phyloP scores from a whole-genome alignment of 2,329 filamentous ascomycete genomes.

The Botrytis porri region DNA sequence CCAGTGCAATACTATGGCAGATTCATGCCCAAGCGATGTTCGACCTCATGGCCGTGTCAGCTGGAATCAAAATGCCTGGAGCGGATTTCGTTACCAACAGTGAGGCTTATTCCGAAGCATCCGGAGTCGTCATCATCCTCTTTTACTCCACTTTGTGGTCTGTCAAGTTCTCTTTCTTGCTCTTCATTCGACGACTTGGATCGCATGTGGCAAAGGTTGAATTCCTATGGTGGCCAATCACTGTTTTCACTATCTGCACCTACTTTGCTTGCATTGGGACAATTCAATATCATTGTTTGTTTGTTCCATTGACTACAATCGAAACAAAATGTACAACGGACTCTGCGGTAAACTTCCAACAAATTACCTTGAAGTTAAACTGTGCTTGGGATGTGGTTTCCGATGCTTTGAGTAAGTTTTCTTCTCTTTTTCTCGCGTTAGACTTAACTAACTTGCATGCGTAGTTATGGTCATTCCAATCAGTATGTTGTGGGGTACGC shows the following conservation, averaged over 20 bases:
- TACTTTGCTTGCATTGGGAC: conserved; percentile 2
- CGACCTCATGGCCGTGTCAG: neutral
- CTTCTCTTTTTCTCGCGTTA: neutral
- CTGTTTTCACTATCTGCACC: neutral
- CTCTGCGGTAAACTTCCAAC: neutral
- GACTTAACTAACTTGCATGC: neutral
- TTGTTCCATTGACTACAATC: neutral
- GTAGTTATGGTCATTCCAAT: neutral
- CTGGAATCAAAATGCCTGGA: neutral
- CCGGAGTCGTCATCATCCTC: neutral
- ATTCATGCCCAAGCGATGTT: neutral
- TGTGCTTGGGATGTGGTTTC: neutral
- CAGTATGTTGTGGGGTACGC: neutral
- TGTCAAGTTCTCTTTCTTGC: conserved; percentile 3
- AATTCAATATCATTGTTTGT: neutral
- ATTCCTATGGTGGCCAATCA: neutral
- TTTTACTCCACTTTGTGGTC: neutral
- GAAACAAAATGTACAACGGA: neutral
- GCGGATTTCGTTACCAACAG: neutral
- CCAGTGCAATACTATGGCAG: conserved; percentile 1
- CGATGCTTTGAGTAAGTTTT: neutral
- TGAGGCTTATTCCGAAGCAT: neutral
- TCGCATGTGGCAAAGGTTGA: neutral
- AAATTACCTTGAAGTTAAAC: neutral
- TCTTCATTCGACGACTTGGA: conserved; percentile 1